phyloP scores from a whole-genome alignment of 2,329 filamentous ascomycete genomes.

The Drechslerella coelobrocha region DNA sequence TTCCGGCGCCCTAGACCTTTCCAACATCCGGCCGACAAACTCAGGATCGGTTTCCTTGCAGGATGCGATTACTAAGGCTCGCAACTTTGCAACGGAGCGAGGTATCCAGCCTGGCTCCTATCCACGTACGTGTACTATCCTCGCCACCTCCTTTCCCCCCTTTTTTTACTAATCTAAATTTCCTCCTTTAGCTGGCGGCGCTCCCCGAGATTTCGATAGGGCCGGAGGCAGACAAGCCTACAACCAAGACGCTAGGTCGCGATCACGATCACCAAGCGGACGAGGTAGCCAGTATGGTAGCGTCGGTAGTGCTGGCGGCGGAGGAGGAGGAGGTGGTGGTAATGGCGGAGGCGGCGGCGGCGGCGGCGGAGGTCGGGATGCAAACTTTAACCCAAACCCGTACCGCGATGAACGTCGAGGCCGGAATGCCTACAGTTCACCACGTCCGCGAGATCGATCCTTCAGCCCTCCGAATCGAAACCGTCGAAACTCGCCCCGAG shows the following conservation, averaged over 20 bases:
- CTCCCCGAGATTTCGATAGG: constrained; percentile 34
- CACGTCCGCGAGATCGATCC: constrained; percentile 71
- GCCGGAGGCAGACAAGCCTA: constrained; percentile 57
- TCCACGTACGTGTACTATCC: constrained; percentile 17
- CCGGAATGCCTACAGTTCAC: constrained; percentile 62
- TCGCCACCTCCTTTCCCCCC: not conserved
- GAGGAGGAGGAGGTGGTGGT: constrained; percentile 60
- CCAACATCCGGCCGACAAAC: constrained; percentile 77
- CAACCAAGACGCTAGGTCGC: constrained; percentile 62
- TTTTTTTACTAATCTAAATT: constrained; percentile 53
- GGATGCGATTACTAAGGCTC: constrained; percentile 83
- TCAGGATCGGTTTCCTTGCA: constrained; percentile 83
- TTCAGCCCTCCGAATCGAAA: constrained; percentile 63
- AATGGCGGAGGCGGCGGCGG: constrained; percentile 64
- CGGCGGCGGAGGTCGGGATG: constrained; percentile 20
- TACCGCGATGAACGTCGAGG: constrained; percentile 83
- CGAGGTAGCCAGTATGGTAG: constrained; percentile 69
- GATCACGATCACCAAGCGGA: constrained; percentile 74
- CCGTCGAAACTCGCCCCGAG: constrained; percentile 55
- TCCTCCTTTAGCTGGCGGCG: constrained; percentile 21
- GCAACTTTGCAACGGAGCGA: constrained; percentile 61
- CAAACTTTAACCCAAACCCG: constrained; percentile 64
- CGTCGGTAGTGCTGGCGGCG: constrained; percentile 61
- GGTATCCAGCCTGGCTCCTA: constrained; percentile 51
- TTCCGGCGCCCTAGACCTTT: constrained; percentile 80